Conservation (phyloP, 2,329 filamentous ascomycete species). For the Epichloe glyceriae region DNA sequence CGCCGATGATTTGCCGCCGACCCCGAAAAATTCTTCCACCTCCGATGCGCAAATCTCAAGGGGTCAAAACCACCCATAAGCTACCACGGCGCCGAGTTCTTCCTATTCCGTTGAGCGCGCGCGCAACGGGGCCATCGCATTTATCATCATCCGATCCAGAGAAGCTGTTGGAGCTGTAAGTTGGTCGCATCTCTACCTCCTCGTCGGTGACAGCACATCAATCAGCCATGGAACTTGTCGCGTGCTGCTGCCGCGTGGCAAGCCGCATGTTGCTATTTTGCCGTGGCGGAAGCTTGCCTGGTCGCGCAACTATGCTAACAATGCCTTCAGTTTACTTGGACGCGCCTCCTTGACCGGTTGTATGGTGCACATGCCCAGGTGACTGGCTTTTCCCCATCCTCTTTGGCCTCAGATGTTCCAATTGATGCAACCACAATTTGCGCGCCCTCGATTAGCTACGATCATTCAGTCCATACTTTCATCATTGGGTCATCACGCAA, state of each 20-base stretch:
- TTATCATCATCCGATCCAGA: conserved; percentile 27
- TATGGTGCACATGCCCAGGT: conserved; percentile 1
- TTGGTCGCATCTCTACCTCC: conserved; percentile 11
- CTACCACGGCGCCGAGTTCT: conserved; percentile 28
- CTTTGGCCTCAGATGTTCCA: not conserved
- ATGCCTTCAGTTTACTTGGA: conserved; percentile 9
- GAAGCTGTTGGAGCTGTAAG: conserved; percentile 21
- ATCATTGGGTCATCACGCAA: not conserved
- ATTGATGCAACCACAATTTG: not conserved
- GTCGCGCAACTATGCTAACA: conserved; percentile 9
- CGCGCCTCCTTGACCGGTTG: conserved; percentile 5
- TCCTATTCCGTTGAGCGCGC: conserved; percentile 31
- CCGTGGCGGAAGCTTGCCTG: conserved; percentile 4
- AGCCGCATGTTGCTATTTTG: conserved; percentile 1
- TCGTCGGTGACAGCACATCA: conserved; percentile 2
- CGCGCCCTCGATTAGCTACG: no score
- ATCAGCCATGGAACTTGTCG: conserved; percentile 4
- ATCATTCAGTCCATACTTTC: not conserved
- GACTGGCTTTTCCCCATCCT: not conserved
- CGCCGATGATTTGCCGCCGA: conserved; percentile 9
- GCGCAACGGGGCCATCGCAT: conserved; percentile 25
- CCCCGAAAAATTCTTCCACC: conserved; percentile 24
- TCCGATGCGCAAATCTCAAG: conserved; percentile 17
- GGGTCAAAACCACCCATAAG: conserved; percentile 21
- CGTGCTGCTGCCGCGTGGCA: conserved; percentile 4